Base-by-base conservation (phyloP, 345 rosid species). In the Eucalyptus grandis region DNA sequence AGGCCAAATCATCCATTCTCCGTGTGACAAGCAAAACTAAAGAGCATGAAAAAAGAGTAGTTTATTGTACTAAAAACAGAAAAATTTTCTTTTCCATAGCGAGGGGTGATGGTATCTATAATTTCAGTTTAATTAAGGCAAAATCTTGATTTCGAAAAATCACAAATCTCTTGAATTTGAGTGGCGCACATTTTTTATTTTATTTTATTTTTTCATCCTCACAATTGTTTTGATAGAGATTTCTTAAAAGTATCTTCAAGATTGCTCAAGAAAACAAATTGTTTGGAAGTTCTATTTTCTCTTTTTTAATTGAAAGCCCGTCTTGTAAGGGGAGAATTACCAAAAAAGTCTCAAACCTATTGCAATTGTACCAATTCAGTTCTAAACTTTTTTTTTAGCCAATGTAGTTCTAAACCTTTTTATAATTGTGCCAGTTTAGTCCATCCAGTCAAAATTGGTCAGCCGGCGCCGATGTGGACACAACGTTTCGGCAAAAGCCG, bases 11-110 rank as follows among this genome's bases (percentile, higher is more conserved):
- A 53, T 53, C 26, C 58, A 53, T 53, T 53, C 26, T 53, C 0
- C 0, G 26, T 53, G 26, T 53, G 58, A 53, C 58, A 53, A 8
- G 26, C 58, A 53, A 53, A 53, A 53, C 58, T 53, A 53, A 53
- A 53, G 58, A 53, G 58, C 58, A 53, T 53, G 58, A 53, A 53
- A 53, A 50, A 19, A 19, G 1, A 8, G 43, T 19, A 53, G 26
- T 53, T 53, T 53, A 53, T 53, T 53, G 58, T 53, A 53, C 58
- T 2, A 53, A 53, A 53, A 53, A 53, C 58, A 53, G 26, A 53
- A 53, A 1, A 53, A 0, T 0, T 53, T 19, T 19, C 58, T 53
- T 53, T 8, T 21, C 11, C 26, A 53, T 1, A 19, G 26, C 58
- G 58, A 53, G 37, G 10, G 37, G 40, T 65, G 43, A 67, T 67